A percentile compares a stretch with the other conserved stretches of the same genome.
phyloP scores from a whole-genome alignment of 2,329 filamentous ascomycete genomes.

The Cephalotrichum gorgonifer region DNA sequence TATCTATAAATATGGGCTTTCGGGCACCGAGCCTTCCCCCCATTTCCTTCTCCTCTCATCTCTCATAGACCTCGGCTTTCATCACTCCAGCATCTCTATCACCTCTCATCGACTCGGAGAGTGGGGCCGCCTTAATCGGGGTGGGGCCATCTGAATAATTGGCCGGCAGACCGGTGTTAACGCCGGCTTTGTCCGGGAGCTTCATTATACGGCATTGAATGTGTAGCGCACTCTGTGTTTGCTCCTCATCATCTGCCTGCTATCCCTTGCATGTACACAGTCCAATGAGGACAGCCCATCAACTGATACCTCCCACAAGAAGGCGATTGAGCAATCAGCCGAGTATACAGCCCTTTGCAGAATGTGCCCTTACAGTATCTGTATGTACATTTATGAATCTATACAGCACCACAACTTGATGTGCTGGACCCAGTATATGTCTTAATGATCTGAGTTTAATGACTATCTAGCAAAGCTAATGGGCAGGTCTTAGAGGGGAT shows the following conservation, averaged over 20 bases:
- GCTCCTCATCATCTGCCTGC: neutral
- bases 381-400: neutral
- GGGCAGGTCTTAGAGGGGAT: neutral
- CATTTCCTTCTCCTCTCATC: too few relatives aligned
- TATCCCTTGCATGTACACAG: neutral
- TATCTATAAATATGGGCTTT: too few relatives aligned
- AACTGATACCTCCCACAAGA: neutral
- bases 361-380: neutral
- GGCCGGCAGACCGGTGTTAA: too few relatives aligned
- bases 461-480: neutral
- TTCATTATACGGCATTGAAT: too few relatives aligned
- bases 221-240: too few relatives aligned
- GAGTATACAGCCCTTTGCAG: neutral
- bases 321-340: neutral
- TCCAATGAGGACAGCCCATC: neutral
- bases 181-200: too few relatives aligned
- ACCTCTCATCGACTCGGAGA: too few relatives aligned
- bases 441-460: neutral
- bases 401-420: neutral
- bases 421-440: constrained; percentile 3
- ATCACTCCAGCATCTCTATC: too few relatives aligned
- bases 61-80: too few relatives aligned
- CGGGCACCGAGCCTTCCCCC: too few relatives aligned
- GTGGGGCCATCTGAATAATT: too few relatives aligned
- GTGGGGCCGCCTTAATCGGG: too few relatives aligned